phyloP scores from a whole-genome alignment of 2,329 filamentous ascomycete genomes.

The Colletotrichum echinochloae region DNA sequence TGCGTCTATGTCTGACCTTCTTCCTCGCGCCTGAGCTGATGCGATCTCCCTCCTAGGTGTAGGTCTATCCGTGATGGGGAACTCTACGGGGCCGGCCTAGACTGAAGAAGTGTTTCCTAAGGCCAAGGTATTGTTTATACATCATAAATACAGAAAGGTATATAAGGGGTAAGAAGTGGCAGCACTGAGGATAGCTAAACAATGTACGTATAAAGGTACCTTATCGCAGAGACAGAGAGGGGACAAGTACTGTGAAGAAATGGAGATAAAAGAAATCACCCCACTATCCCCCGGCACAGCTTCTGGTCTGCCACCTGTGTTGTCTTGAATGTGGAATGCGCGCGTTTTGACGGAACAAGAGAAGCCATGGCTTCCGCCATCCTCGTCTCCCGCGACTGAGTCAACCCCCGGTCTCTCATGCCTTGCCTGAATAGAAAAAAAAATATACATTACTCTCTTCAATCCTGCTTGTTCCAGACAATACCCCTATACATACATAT shows the following conservation, averaged over 20 bases:
- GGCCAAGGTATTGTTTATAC: not conserved
- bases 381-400: conserved; percentile 34
- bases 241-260: no score
- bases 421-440: not conserved
- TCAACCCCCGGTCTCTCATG: conserved; percentile 2
- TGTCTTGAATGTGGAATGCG: conserved; percentile 26
- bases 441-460: not conserved
- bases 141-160: not conserved
- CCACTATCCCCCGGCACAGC: not conserved
- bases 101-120: no score
- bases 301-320: conserved; percentile 16
- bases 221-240: not conserved
- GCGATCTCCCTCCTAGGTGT: conserved; percentile 35
- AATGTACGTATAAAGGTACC: no score
- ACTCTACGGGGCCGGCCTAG: no score
- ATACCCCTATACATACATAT: no score
- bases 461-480: not conserved
- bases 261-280: not conserved
- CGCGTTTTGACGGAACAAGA: conserved; percentile 6
- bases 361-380: not conserved
- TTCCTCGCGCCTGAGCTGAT: no score
- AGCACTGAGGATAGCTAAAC: no score
- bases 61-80: conserved; percentile 39
- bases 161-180: not conserved
- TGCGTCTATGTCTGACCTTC: no score